Conservation (phyloP, 768 basidiomycete species). For the Sporobolomyces pararoseus region DNA sequence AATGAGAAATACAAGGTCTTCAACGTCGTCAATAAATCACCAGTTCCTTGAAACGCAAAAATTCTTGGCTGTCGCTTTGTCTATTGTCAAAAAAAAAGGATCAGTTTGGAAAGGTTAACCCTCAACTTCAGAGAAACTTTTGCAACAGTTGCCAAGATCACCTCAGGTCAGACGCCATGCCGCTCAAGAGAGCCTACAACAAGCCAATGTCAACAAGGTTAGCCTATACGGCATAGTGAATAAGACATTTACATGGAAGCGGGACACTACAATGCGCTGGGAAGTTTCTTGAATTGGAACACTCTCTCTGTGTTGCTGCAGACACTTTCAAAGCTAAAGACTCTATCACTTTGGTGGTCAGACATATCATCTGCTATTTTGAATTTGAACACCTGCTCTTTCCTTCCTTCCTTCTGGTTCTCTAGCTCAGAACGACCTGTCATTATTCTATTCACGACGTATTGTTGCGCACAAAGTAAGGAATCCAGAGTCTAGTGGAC, state of each 20-base stretch:
- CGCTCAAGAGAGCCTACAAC: conserved; percentile 49
- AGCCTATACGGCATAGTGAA: neutral
- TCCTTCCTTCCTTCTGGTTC: no score
- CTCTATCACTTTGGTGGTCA: no score
- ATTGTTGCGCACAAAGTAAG: no score
- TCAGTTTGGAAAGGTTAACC: conserved; percentile 1
- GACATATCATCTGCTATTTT: neutral
- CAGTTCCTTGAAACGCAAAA: no score
- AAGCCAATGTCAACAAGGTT: conserved; percentile 43
- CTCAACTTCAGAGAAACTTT: conserved; percentile 46
- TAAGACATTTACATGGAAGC: conserved; percentile 4
- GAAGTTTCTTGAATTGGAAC: neutral
- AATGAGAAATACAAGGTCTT: no score
- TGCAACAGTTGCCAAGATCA: conserved; percentile 46
- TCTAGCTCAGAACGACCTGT: no score
- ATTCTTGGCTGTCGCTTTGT: neutral
- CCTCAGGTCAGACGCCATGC: conserved; percentile 49
- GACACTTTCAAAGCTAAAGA: no score
- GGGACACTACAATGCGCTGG: neutral
- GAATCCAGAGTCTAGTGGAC: no score
- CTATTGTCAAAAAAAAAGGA: conserved; percentile 14
- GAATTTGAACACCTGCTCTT: no score
- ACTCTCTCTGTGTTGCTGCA: conserved; percentile 7
- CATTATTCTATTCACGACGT: no score
- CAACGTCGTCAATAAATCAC: no score